These are phyloP conservation scores for Colletotrichum tabaci DNA, from an alignment of 2,329 filamentous ascomycete genomes.

Conservation along the genomic window DNA sequence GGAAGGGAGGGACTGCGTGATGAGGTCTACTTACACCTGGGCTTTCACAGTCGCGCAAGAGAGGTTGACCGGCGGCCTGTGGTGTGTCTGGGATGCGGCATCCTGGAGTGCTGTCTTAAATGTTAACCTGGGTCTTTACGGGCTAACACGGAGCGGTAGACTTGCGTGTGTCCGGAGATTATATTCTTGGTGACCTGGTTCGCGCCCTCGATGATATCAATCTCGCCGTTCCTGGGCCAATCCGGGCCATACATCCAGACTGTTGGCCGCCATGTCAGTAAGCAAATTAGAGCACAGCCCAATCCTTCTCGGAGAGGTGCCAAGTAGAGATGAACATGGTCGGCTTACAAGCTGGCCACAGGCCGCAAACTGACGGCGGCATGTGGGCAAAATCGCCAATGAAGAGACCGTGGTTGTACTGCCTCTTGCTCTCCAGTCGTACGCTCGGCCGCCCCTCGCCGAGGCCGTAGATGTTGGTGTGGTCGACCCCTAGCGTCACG, in stretches of 20 bases:
- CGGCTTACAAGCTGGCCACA: conserved; percentile 78
- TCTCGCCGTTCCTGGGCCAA: conserved; percentile 76
- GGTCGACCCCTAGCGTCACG: conserved; percentile 64
- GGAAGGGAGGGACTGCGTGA: not conserved
- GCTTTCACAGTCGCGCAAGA: conserved; percentile 46
- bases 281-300: too few relatives aligned
- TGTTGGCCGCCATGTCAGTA: conserved; percentile 43
- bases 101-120: conserved; percentile 42
- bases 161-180: conserved; percentile 74
- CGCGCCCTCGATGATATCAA: conserved; percentile 81
- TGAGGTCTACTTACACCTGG: conserved; percentile 38
- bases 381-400: conserved; percentile 82
- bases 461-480: conserved; percentile 53
- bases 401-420: conserved; percentile 77
- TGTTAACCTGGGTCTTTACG: conserved; percentile 43
- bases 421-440: conserved; percentile 75
- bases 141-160: conserved; percentile 1
- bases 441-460: conserved; percentile 70
- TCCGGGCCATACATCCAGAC: conserved; percentile 68
- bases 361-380: conserved; percentile 78
- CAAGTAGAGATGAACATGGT: not conserved
- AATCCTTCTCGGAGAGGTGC: not conserved
- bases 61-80: conserved; percentile 32
- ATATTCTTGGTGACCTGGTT: conserved; percentile 73
- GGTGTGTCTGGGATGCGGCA: conserved; percentile 48